Evolutionary conservation across 768 basidiomycete genomes (phyloP).

Genomic region (Steccherinum ochraceum): DNA sequence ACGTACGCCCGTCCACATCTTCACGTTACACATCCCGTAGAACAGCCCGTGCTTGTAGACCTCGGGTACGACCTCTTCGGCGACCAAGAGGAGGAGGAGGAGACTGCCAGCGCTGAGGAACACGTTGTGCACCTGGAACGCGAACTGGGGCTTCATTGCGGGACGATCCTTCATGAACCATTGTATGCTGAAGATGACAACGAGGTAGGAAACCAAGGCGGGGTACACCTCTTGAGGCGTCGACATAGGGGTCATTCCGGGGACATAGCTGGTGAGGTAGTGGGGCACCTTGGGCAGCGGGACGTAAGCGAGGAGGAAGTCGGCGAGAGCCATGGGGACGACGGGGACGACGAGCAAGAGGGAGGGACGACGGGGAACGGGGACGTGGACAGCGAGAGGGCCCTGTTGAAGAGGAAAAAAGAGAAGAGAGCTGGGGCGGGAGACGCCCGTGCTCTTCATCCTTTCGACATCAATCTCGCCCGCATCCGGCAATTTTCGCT

Average conservation of each 20-base stretch:
- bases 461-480: background rate
- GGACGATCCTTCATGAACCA: slow-evolving; percentile 76
- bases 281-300: slow-evolving; percentile 50
- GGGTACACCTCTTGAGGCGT: slow-evolving; percentile 64
- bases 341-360: slow-evolving; percentile 18
- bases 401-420: slow-evolving; percentile 1
- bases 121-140: slow-evolving; percentile 90
- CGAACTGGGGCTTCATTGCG: slow-evolving; percentile 67
- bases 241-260: slow-evolving; percentile 74
- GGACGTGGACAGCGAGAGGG: background rate
- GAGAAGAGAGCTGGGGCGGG: slow-evolving; percentile 16
- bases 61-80: slow-evolving; percentile 87
- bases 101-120: slow-evolving; percentile 79
- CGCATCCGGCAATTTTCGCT: background rate
- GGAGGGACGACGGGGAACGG: slow-evolving; percentile 9
- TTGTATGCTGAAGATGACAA: slow-evolving; percentile 79
- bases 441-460: slow-evolving; percentile 18
- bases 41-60: slow-evolving; percentile 66
- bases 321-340: slow-evolving; percentile 69
- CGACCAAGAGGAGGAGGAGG: slow-evolving; percentile 81
- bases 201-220: slow-evolving; percentile 76
- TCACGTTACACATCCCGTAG: slow-evolving; percentile 67
- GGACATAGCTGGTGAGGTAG: slow-evolving; percentile 58
- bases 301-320: slow-evolving; percentile 54
- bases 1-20: slow-evolving; percentile 86